Base-by-base conservation (phyloP, 2,329 filamentous ascomycete genomes). In the Fusarium cicatricum region DNA sequence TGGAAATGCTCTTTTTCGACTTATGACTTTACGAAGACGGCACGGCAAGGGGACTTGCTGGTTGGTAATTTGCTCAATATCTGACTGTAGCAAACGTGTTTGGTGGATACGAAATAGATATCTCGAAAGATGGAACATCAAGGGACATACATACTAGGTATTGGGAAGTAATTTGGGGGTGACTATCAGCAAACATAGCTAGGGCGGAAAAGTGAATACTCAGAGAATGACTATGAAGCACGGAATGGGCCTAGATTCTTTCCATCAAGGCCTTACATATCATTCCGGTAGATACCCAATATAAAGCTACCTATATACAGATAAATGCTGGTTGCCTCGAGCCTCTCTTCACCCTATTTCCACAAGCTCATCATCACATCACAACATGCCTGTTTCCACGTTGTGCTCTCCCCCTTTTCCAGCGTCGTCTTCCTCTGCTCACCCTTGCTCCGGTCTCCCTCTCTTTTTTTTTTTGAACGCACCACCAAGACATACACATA, bases 311-410 rank as follows among this genome's bases (percentile, higher is more conserved):
- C 41, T 55, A 52, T 54, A 49, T 63, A 47, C 49, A 60, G 15
- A 56, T 21, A 47, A 60, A 32, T 19, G 33, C 28, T 16, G 41
- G 39, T n/a, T 43, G 29, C 36, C 45, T 47, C 32, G 28, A 28
- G 16, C 28, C 37, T 45, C 19, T 15, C 33, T 17, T 23, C 19
- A 26, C 39, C 32, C 32, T 14, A 2, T 31, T 17, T 50, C 44
- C 49, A 52, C 45, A 46, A 46, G 40, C 33, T 52, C 44, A 50
- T 19, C 29, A n/a, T 15, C 2, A 16, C 31, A 23, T 23, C 21
- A 7, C 42, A 42, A 57, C 56, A 65, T 62, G 52, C 26, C 55
- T 57, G 57, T 58, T 62, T 54, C 58, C 61, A 58, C 62, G 58
- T 58, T 47, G 39, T 23, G 7, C 12, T 23, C 38, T 44, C 11